These are phyloP conservation scores for Stygiomarasmius scandens DNA, from an alignment of 1,284 basidiomycete species.

Conservation along the genomic window DNA sequence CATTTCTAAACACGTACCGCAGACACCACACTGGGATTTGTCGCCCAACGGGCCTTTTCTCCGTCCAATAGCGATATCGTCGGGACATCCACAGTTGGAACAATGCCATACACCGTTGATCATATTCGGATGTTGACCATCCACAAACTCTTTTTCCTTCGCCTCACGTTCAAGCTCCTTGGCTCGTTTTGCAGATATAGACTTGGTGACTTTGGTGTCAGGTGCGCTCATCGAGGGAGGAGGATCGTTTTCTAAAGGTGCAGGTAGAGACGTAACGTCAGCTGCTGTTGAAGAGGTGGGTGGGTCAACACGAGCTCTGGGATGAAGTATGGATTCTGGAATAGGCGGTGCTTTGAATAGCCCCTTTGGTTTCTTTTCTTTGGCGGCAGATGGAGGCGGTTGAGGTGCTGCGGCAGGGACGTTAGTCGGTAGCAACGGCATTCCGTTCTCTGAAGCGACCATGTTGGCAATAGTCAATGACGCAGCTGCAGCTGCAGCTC, in stretches of 20 bases:
- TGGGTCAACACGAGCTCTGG: slow-evolving; percentile 58
- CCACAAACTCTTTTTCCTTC: slow-evolving; percentile 79
- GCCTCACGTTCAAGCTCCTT: slow-evolving; percentile 79
- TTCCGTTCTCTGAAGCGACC: slow-evolving; percentile 81
- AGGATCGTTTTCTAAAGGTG: slow-evolving; percentile 60
- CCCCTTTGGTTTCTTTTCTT: slow-evolving; percentile 72
- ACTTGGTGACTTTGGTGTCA: slow-evolving; percentile 48
- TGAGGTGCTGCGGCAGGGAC: slow-evolving; percentile 44
- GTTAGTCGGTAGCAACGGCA: slow-evolving; percentile 55
- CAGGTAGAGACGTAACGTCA: slow-evolving; percentile 58
- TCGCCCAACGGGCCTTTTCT: slow-evolving; percentile 89
- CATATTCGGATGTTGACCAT: slow-evolving; percentile 79
- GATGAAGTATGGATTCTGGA: slow-evolving; percentile 54
- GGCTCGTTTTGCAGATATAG: slow-evolving; percentile 58
- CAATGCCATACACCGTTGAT: slow-evolving; percentile 91
- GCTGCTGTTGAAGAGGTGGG: slow-evolving; percentile 69
- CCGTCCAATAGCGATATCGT: slow-evolving; percentile 79
- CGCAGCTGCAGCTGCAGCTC: slow-evolving; percentile 86
- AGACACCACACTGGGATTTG: slow-evolving; percentile 85
- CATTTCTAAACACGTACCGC: slow-evolving; percentile 61
- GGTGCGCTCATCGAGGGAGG: slow-evolving; percentile 44
- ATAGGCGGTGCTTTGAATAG: slow-evolving; percentile 72
- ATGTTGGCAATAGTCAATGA: slow-evolving; percentile 80
- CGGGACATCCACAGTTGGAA: slow-evolving; percentile 88
- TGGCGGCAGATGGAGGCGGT: slow-evolving; percentile 40